Evolutionary conservation across 1,139 yeast species (phyloP).

Genomic region (Blastobotrys indianensis): DNA sequence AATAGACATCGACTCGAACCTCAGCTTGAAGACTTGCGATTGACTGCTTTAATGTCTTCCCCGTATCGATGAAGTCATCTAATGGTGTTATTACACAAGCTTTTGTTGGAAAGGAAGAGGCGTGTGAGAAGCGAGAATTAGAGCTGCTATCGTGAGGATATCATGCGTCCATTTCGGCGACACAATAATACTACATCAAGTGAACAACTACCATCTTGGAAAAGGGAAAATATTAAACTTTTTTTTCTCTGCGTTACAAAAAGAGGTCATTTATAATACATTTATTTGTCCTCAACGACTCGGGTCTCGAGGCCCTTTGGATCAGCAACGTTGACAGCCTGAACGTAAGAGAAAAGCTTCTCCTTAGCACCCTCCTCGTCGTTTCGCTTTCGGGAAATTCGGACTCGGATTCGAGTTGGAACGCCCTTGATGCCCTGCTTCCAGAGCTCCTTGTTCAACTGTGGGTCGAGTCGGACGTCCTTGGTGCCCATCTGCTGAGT

Average conservation of each 20-base stretch:
- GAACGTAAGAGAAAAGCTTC: slow-evolving; percentile 96
- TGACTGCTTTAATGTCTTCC: too few relatives aligned
- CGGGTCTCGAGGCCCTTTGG: slow-evolving; percentile 97
- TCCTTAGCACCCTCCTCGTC: slow-evolving; percentile 99
- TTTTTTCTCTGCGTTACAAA: neutral
- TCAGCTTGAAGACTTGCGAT: too few relatives aligned
- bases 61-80: too few relatives aligned
- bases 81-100: too few relatives aligned
- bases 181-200: too few relatives aligned
- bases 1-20: too few relatives aligned
- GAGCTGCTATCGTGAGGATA: too few relatives aligned
- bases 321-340: slow-evolving; percentile 91
- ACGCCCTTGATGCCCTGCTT: slow-evolving; percentile 99
- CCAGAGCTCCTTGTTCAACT: slow-evolving; percentile 98
- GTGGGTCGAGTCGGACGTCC: slow-evolving; percentile 99
- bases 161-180: too few relatives aligned
- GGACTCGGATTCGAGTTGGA: slow-evolving; percentile 95
- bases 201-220: neutral
- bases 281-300: slow-evolving; percentile 67
- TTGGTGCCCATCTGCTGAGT: slow-evolving; percentile 98
- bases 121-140: too few relatives aligned
- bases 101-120: too few relatives aligned
- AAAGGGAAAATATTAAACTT: neutral
- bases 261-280: slow-evolving; percentile 11
- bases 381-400: slow-evolving; percentile 99